These are phyloP conservation scores for Bipolaris cookei DNA, from an alignment of 2,329 filamentous ascomycete genomes.

Conservation along the genomic window DNA sequence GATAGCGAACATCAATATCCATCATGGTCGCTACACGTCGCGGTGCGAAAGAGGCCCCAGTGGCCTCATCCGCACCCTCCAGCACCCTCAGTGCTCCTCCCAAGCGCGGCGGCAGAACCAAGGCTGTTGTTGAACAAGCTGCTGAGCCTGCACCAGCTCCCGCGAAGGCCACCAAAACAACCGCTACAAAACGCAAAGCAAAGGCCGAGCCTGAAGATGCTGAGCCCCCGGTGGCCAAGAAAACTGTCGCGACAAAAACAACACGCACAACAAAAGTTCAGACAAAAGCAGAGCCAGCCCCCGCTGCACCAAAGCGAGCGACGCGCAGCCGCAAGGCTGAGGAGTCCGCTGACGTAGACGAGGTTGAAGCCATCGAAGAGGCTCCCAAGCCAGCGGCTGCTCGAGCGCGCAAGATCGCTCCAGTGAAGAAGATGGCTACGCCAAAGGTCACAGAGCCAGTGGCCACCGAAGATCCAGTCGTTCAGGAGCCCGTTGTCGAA, in stretches of 20 bases:
- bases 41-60: constrained; percentile 34
- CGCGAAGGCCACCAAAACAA: constrained; percentile 29
- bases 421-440: constrained; percentile 23
- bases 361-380: constrained; percentile 22
- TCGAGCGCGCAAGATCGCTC: constrained; percentile 28
- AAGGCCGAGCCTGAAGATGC: constrained; percentile 28
- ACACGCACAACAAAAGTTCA: constrained; percentile 32
- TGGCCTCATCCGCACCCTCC: constrained; percentile 29
- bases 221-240: constrained; percentile 25
- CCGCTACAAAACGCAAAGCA: constrained; percentile 29
- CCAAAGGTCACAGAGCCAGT: constrained; percentile 17
- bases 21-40: constrained; percentile 45
- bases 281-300: constrained; percentile 21
- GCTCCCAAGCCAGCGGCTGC: constrained; percentile 25
- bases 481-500: constrained; percentile 14
- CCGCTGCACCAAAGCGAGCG: constrained; percentile 32
- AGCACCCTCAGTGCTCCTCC: constrained; percentile 42
- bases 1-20: constrained; percentile 23
- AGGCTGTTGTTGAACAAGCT: constrained; percentile 30
- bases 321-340: constrained; percentile 34
- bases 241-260: constrained; percentile 27
- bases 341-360: constrained; percentile 18
- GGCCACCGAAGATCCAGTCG: constrained; percentile 14
- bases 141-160: constrained; percentile 25
- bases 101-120: constrained; percentile 41